These are phyloP conservation scores for Cystobasidium ongulense DNA, from an alignment of 768 basidiomycete species.

Conservation along the genomic window DNA sequence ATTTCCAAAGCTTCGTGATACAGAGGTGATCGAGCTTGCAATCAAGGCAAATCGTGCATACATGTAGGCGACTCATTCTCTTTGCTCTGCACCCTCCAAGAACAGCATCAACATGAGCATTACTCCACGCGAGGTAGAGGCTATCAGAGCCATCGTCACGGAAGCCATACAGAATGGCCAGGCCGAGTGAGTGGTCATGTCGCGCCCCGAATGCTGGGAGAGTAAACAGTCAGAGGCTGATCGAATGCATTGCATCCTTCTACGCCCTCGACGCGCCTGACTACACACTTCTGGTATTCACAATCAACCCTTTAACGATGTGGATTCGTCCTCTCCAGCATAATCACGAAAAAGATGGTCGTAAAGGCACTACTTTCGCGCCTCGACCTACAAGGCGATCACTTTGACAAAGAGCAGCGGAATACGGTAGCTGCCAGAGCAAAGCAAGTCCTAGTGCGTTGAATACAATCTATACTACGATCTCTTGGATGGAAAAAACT, in stretches of 20 bases:
- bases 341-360: slow-evolving; percentile 15
- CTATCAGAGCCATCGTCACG: neutral
- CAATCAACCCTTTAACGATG: neutral
- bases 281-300: neutral
- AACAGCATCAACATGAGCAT: slow-evolving; percentile 9
- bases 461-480: neutral
- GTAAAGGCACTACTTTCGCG: neutral
- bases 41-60: neutral
- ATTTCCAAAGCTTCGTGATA: no score
- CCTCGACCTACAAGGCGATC: neutral
- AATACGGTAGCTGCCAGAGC: neutral
- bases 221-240: slow-evolving; percentile 20
- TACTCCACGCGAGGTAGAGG: neutral
- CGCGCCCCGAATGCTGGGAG: neutral
- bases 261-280: no score
- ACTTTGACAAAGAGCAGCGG: slow-evolving; percentile 9
- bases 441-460: slow-evolving; percentile 13
- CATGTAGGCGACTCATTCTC: neutral
- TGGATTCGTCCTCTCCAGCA: neutral
- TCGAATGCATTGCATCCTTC: neutral
- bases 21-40: neutral
- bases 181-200: slow-evolving; percentile 6
- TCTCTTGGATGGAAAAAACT: neutral
- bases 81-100: neutral
- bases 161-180: slow-evolving; percentile 8